These are phyloP conservation scores for Termitomyces sp. DNA, from an alignment of 1,284 basidiomycete species.

Conservation along the genomic window DNA sequence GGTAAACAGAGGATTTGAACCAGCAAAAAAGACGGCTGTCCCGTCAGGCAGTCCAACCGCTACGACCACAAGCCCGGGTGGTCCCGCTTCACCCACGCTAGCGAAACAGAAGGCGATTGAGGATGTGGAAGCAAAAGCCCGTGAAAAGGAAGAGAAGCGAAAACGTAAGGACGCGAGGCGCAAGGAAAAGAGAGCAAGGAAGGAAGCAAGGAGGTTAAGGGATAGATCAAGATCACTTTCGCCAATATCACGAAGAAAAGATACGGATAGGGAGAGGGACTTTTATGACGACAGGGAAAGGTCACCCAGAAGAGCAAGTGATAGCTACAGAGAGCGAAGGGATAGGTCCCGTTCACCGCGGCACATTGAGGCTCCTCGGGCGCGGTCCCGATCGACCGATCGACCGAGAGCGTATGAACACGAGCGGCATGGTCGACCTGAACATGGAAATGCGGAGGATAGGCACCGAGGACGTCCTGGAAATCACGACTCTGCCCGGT, in stretches of 20 bases:
- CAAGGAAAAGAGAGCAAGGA: slow-evolving; percentile 53
- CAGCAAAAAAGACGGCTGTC: slow-evolving; percentile 34
- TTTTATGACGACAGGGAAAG: slow-evolving; percentile 18
- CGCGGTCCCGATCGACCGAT: slow-evolving; percentile 23
- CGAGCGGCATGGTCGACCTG: slow-evolving; percentile 5
- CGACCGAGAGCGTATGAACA: slow-evolving; percentile 20
- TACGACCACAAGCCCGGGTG: slow-evolving; percentile 15
- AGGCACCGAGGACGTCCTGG: slow-evolving; percentile 15
- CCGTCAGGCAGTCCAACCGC: slow-evolving; percentile 18
- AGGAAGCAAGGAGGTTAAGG: slow-evolving; percentile 52
- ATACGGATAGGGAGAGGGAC: slow-evolving; percentile 2
- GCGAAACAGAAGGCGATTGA: slow-evolving; percentile 19
- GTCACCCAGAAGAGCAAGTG: slow-evolving; percentile 19
- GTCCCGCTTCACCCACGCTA: slow-evolving; percentile 29
- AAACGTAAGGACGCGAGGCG: slow-evolving; percentile 54
- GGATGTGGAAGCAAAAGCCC: slow-evolving; percentile 26
- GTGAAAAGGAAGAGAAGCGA: slow-evolving; percentile 53
- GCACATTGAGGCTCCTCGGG: slow-evolving; percentile 12
- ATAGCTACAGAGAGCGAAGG: slow-evolving; percentile 20
- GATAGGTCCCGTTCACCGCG: slow-evolving; percentile 36
- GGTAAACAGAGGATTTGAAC: slow-evolving; percentile 56
- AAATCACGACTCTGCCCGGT: slow-evolving; percentile 18
- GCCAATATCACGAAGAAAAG: slow-evolving; percentile 1
- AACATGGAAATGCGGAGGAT: slow-evolving; percentile 31
- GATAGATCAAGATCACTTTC: slow-evolving; percentile 24